A percentile compares a stretch with the other conserved stretches of the same genome.
phyloP scores from a whole-genome alignment of 805 yeast genomes.

The Lachancea quebecensis region DNA sequence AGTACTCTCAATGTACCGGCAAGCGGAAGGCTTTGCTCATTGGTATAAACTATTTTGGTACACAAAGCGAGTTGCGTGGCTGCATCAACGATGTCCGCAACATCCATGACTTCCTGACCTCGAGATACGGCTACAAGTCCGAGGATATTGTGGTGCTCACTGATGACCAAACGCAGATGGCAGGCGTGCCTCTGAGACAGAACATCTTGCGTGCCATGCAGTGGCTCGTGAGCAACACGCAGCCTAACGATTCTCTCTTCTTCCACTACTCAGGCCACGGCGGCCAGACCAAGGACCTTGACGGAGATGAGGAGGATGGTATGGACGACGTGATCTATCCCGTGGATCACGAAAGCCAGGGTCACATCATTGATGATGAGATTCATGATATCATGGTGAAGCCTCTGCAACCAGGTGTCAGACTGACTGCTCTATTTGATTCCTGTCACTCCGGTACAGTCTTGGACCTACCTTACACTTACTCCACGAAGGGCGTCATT shows the following conservation, averaged over 20 bases:
- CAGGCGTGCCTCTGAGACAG: slow-evolving; percentile 52
- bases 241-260: slow-evolving; percentile 69
- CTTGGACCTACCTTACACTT: slow-evolving; percentile 70
- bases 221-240: slow-evolving; percentile 71
- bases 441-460: slow-evolving; percentile 85
- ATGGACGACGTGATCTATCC: slow-evolving; percentile 69
- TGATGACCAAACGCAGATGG: slow-evolving; percentile 45
- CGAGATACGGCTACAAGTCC: slow-evolving; percentile 40
- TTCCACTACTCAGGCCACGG: slow-evolving; percentile 89
- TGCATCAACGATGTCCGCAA: slow-evolving; percentile 72
- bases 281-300: slow-evolving; percentile 59
- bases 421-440: slow-evolving; percentile 75
- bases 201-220: slow-evolving; percentile 74
- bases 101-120: slow-evolving; percentile 40
- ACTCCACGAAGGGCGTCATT: slow-evolving; percentile 75
- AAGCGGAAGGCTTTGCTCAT: slow-evolving; percentile 65
- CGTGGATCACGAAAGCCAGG: slow-evolving; percentile 58
- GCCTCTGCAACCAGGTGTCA: slow-evolving; percentile 63
- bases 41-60: slow-evolving; percentile 73
- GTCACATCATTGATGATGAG: slow-evolving; percentile 66
- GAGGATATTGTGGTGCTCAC: slow-evolving; percentile 56
- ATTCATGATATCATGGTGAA: slow-evolving; percentile 66
- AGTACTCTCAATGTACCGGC: slow-evolving; percentile 67
- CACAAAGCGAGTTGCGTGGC: slow-evolving; percentile 56
- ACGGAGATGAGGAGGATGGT: slow-evolving; percentile 74